Conservation (phyloP, 78 protist genomes). For the Dictyostelium citrinum region DNA sequence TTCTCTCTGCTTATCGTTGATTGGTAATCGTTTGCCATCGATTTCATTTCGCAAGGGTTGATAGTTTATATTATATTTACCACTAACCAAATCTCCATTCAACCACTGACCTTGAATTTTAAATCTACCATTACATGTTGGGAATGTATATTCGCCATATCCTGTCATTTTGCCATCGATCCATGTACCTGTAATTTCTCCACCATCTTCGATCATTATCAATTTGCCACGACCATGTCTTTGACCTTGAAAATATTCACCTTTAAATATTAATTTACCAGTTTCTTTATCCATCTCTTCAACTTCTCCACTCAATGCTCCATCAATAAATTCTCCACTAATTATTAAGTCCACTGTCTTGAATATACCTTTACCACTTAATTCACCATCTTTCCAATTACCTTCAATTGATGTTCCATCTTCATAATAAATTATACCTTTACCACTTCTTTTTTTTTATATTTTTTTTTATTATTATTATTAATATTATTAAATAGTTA, state of each 20-base stretch:
- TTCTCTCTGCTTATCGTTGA: not conserved
- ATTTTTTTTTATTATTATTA: not conserved
- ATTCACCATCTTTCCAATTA: slow-evolving; percentile 19
- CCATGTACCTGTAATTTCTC: slow-evolving; percentile 17
- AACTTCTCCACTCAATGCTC: not conserved
- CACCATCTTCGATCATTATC: slow-evolving; percentile 21
- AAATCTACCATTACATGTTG: slow-evolving; percentile 43
- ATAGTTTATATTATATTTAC: not conserved
- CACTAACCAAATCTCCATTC: slow-evolving; percentile 26
- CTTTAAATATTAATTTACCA: not conserved
- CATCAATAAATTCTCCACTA: not conserved
- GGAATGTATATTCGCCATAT: slow-evolving; percentile 12
- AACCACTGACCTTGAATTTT: slow-evolving; percentile 36
- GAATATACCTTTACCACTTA: slow-evolving; percentile 9
- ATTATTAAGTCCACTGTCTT: not conserved
- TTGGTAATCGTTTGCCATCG: not conserved
- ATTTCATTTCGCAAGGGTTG: not conserved
- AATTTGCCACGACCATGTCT: slow-evolving; percentile 41
- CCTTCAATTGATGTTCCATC: slow-evolving; percentile 42
- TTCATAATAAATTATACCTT: slow-evolving; percentile 14
- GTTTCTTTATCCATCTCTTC: not conserved
- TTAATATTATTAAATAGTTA: not conserved
- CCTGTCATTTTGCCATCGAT: not conserved
- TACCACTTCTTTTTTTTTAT: slow-evolving; percentile 14
- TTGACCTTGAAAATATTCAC: slow-evolving; percentile 21